These are phyloP conservation scores for Secale cereale DNA, from an alignment of 176 grass and related monocot species.

Conservation along the genomic window DNA sequence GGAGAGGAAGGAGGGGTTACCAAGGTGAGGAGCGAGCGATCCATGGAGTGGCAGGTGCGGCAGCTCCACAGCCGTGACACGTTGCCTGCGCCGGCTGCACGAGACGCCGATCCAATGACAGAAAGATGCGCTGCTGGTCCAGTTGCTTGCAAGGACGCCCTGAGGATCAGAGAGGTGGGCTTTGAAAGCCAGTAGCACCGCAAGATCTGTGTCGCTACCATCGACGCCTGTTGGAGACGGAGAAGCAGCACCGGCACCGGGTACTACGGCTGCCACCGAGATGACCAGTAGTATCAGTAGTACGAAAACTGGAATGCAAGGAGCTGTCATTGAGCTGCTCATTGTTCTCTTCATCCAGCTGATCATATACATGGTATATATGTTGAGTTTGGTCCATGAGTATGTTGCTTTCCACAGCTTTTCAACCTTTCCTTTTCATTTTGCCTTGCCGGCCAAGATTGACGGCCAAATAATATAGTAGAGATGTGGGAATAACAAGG, in stretches of 20 bases:
- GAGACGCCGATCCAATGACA: not conserved
- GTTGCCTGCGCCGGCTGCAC: not conserved
- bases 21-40: not conserved
- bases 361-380: not conserved
- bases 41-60: not conserved
- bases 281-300: not conserved
- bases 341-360: not conserved
- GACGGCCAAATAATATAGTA: not conserved
- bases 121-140: not conserved
- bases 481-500: not conserved
- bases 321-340: not conserved
- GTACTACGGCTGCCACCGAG: not conserved
- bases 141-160: not conserved
- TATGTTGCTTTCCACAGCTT: not conserved
- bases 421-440: not conserved
- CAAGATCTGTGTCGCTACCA: not conserved
- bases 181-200: not conserved
- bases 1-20: conserved; percentile 29
- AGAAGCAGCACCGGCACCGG: not conserved
- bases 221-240: not conserved
- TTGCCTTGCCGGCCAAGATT: not conserved
- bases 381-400: not conserved
- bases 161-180: not conserved
- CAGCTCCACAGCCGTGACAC: not conserved
- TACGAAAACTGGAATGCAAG: not conserved